These are phyloP conservation scores for Tulasnella sp. DNA, from an alignment of 768 basidiomycete species.

Conservation along the genomic window DNA sequence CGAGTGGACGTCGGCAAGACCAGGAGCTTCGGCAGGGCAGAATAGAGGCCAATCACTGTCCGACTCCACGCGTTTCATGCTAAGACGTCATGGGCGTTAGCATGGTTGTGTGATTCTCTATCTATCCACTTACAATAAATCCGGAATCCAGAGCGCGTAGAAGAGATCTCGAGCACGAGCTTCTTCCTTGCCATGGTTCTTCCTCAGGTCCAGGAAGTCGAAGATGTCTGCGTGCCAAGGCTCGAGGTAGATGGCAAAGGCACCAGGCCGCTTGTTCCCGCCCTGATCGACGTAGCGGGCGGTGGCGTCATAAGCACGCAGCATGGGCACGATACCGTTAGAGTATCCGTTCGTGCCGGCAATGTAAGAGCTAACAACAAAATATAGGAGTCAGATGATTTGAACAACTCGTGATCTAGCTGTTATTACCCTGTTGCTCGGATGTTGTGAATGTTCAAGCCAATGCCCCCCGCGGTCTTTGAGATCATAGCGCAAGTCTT, in stretches of 20 bases:
- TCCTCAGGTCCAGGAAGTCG: constrained; percentile 93
- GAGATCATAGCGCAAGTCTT: constrained; percentile 99
- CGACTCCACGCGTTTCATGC: constrained; percentile 93
- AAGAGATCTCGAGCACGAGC: constrained; percentile 92
- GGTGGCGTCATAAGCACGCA: constrained; percentile 93
- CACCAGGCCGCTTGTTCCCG: constrained; percentile 97
- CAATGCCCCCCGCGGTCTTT: constrained; percentile 98
- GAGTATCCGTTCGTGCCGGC: constrained; percentile 99
- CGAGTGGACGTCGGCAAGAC: constrained; percentile 77
- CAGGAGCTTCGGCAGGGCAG: constrained; percentile 94
- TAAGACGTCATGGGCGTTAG: constrained; percentile 25
- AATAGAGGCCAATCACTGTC: constrained; percentile 91
- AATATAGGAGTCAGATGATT: constrained; percentile 5
- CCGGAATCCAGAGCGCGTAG: constrained; percentile 96
- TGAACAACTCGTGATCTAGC: background rate
- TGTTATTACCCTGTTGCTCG: constrained; percentile 75
- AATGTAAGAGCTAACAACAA: constrained; percentile 70
- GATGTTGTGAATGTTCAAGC: constrained; percentile 90
- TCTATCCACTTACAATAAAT: constrained; percentile 60
- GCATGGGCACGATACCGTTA: constrained; percentile 98
- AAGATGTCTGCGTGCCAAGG: constrained; percentile 98
- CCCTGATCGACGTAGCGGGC: constrained; percentile 99
- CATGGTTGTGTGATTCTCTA: background rate
- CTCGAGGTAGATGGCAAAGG: constrained; percentile 96
- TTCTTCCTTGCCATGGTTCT: constrained; percentile 99